Evolutionary conservation across 2,329 filamentous ascomycete genomes (phyloP), one percentile per base, ranked within the genome.

Genomic region (Macroventuria anomochaeta): DNA sequence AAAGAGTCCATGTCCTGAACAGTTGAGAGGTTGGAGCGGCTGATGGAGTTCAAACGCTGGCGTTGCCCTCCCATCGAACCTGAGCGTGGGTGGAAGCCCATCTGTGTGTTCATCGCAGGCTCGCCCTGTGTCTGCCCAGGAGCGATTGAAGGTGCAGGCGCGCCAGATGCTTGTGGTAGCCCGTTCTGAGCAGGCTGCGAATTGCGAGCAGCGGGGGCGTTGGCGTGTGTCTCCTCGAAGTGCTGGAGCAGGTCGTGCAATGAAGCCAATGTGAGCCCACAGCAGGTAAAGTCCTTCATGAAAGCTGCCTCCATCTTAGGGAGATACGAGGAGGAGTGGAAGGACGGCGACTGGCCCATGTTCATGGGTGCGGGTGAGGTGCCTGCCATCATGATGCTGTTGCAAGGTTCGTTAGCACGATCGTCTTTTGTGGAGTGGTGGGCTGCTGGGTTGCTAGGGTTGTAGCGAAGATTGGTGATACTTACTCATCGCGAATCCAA

Each of bases 401-500:
- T 32, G 66, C 26, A 38, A 12, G 28, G 25, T 15, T 31, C 17
- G 58, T 72, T 68, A 71, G 65, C 57, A 44, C 53, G 64, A 40
- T 38, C 40, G 41, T 38, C 40, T 42, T 53, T 38, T 42, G 49
- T 50, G 28, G 34, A 37, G 41, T 29, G n/a, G n/a, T n/a, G n/a
- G n/a, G n/a, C n/a, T n/a, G 47, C 25, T 37, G 21, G 23, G 21
- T 21, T 31, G 42, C 41, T 28, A 11, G 32, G 23, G 38, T 43
- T 32, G 20, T 15, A 38, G 43, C 51, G 20, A 28, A 33, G 50
- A 21, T 36, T 36, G 32, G 51, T 38, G 17, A 29, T 26, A 88
- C 93, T 86, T 86, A 99, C 95, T 99, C 95, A 79, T 99, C 93
- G 75, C 91, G 85, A 76, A 99, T 95, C 82, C 96, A 97, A 71